Conservation (phyloP, 768 basidiomycete species). For the Hypholoma sublateritium region DNA sequence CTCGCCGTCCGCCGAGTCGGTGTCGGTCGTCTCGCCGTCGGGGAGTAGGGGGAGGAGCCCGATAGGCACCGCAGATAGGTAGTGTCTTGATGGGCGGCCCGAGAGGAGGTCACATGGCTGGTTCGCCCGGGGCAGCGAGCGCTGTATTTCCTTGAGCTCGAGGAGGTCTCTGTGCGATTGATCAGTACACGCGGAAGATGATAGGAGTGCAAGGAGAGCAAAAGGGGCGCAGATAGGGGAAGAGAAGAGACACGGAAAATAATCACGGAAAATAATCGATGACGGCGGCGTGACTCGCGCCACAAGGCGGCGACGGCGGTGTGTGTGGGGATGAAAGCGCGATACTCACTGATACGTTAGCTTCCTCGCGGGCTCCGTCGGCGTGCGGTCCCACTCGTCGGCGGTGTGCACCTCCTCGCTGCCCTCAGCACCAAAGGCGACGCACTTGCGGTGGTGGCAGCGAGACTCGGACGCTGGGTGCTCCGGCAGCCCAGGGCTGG, state of each 20-base stretch:
- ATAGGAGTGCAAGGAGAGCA: no score
- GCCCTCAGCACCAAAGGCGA: slow-evolving; percentile 57
- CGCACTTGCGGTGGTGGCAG: slow-evolving; percentile 44
- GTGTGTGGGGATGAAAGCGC: neutral
- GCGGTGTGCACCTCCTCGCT: slow-evolving; percentile 61
- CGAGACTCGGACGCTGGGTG: no score
- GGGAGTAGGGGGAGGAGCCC: slow-evolving; percentile 46
- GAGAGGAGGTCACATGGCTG: slow-evolving; percentile 46
- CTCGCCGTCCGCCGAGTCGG: neutral
- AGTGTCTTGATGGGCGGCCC: slow-evolving; percentile 38
- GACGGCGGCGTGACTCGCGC: neutral
- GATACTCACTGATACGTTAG: slow-evolving; percentile 66
- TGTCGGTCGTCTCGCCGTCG: neutral
- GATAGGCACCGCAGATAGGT: slow-evolving; percentile 59
- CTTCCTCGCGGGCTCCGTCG: slow-evolving; percentile 59
- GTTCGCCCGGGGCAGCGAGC: slow-evolving; percentile 57
- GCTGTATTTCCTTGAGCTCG: slow-evolving; percentile 69
- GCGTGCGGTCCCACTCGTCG: slow-evolving; percentile 82
- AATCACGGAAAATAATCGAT: neutral
- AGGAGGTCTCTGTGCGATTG: slow-evolving; percentile 50
- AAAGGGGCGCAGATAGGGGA: no score
- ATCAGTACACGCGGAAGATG: neutral
- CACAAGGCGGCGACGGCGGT: no score
- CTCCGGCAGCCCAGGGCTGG: neutral
- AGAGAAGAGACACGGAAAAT: no score